phyloP scores from a whole-genome alignment of 768 basidiomycete genomes.

The Tubosaeta sp. region DNA sequence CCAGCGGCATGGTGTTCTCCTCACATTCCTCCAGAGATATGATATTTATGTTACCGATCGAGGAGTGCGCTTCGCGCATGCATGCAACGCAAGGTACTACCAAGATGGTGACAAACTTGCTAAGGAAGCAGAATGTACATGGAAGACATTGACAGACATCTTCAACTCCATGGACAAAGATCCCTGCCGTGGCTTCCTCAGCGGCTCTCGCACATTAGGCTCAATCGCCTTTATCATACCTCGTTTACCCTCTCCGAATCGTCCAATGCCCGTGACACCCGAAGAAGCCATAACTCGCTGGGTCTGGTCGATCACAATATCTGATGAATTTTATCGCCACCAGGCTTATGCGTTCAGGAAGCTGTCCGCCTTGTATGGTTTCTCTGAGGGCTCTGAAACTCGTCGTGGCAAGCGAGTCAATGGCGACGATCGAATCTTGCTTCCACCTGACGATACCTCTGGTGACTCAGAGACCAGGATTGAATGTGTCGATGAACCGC shows the following conservation, averaged over 20 bases:
- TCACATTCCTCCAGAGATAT: slow-evolving; percentile 10
- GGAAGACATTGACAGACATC: slow-evolving; percentile 16
- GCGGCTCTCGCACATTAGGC: slow-evolving; percentile 1
- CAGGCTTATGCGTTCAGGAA: background rate
- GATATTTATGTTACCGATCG: slow-evolving; percentile 28
- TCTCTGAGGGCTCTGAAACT: background rate
- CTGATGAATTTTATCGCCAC: slow-evolving; percentile 5
- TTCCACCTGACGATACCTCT: slow-evolving; percentile 17
- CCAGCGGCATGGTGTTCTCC: slow-evolving; percentile 26
- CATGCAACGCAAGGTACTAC: slow-evolving; percentile 15
- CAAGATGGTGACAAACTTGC: slow-evolving; percentile 26
- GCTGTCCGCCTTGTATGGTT: background rate
- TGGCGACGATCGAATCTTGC: slow-evolving; percentile 2
- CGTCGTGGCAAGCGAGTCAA: slow-evolving; percentile 9
- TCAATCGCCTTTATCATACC: slow-evolving; percentile 21
- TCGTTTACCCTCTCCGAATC: slow-evolving; percentile 22
- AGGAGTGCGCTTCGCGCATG: slow-evolving; percentile 27
- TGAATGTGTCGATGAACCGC: slow-evolving; percentile 15
- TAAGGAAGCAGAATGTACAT: slow-evolving; percentile 10
- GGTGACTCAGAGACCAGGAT: background rate
- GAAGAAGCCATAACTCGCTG: slow-evolving; percentile 19
- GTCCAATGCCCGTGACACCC: slow-evolving; percentile 12
- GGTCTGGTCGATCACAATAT: slow-evolving; percentile 19
- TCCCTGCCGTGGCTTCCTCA: background rate
- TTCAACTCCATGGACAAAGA: slow-evolving; percentile 15